Base-by-base conservation (phyloP, 2,329 filamentous ascomycete genomes). In the Colletotrichum sp. region DNA sequence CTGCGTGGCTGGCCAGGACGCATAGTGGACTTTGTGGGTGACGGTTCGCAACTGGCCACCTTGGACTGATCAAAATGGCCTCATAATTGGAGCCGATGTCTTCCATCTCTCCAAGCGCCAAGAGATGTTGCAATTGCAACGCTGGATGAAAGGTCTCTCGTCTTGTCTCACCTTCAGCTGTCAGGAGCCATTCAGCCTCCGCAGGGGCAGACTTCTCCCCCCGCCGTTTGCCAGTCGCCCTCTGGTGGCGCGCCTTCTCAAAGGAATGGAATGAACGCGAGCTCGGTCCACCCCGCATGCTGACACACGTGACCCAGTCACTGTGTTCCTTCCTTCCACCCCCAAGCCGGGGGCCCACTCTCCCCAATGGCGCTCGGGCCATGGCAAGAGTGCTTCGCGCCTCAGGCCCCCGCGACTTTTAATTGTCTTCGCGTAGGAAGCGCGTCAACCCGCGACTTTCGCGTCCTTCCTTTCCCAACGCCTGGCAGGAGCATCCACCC, bases 351-450 rank as follows among this genome's bases (percentile, higher is more conserved):
- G 60, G 60, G 16, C n/a, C 60, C 59, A 24, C 60, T n/a, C n/a
- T 22, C 30, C 30, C 10, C 30, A 63, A 63, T 22, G 44, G 32
- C 71, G 71, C 71, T 63, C 55, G 71, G 71, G 16, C 65, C 52
- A 64, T 32, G 3, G 3, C 8, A 32, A 7, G 28, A 32, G 28
- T 36, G 60, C 15, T 36, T 44, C 44, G 22, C 66, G 71, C 66
- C 36, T 66, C 22, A 66, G 63, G 69, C 70, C 60, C 71, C 36
- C 39, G 28, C 30, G 44, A 48, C 39, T 48, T 70, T 77, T 73
- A 77, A 77, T 68, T 68, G 74, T 76, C 34, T 68, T 70, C 76
- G 76, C 76, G 76, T 75, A 44, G 69, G 24, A 67, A 67, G 65
- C 75, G 70, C 55, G 65, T 68, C 75, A 68, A 48, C 22, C 73